Percentiles rank a stretch among this genome's conserved stretches.
Evolutionary conservation across 2,329 filamentous ascomycete species (phyloP).

Genomic region (Cladobotryum protrusum): DNA sequence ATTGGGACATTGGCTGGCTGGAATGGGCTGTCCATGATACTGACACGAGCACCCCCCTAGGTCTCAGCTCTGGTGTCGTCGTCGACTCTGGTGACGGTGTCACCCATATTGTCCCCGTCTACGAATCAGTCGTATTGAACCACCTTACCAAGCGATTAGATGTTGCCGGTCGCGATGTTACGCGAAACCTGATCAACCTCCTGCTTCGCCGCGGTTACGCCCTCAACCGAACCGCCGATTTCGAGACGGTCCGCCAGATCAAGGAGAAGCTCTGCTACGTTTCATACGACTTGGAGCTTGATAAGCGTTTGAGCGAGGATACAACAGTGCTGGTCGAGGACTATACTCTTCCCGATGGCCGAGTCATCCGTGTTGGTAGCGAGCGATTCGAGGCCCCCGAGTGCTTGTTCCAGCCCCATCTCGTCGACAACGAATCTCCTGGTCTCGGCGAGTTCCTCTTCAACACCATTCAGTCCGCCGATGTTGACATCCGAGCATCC

Average conservation of each 20-base stretch:
- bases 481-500: conserved; percentile 88
- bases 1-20: neutral
- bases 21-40: neutral
- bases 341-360: conserved; percentile 93
- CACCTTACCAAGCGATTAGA: conserved; percentile 91
- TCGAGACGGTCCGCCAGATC: conserved; percentile 97
- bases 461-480: conserved; percentile 95
- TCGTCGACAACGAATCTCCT: conserved; percentile 95
- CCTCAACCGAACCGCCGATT: conserved; percentile 95
- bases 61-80: conserved; percentile 88
- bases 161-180: conserved; percentile 93
- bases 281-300: conserved; percentile 93
- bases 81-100: conserved; percentile 98
- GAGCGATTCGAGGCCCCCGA: conserved; percentile 97
- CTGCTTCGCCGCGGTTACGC: conserved; percentile 91
- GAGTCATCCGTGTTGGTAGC: conserved; percentile 91
- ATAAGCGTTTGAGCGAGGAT: conserved; percentile 93
- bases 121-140: conserved; percentile 96
- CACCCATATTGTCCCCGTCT: conserved; percentile 96
- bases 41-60: conserved; percentile 33
- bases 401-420: conserved; percentile 95
- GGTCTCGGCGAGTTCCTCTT: conserved; percentile 96
- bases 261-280: conserved; percentile 99
- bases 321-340: conserved; percentile 96
- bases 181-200: conserved; percentile 94